These are phyloP conservation scores for Bryum argenteum DNA, from an alignment of 225 moss, liverwort and hornwort species.

Conservation along the genomic window DNA sequence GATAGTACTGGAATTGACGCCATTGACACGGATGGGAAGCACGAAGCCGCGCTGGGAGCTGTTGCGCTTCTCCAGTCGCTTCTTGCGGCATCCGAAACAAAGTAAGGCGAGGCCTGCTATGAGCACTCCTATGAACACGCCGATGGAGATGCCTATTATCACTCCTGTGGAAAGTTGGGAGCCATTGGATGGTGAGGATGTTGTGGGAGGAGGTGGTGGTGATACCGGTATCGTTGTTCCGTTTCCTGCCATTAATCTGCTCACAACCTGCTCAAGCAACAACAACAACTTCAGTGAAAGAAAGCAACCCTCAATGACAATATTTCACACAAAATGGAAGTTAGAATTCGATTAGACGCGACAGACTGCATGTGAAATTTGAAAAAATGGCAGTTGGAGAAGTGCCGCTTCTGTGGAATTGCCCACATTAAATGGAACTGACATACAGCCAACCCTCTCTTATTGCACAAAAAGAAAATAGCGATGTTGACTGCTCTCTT, in stretches of 20 bases:
- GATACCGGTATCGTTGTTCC: conserved; percentile 17
- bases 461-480: no score
- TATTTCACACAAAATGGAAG: no score
- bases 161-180: conserved; percentile 71
- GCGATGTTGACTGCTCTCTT: no score
- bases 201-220: conserved; percentile 8
- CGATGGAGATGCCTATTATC: conserved; percentile 84
- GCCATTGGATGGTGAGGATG: conserved; percentile 31
- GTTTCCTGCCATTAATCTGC: conserved; percentile 45
- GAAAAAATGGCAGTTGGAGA: no score
- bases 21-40: conserved; percentile 90
- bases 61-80: conserved; percentile 43
- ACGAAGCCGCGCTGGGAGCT: conserved; percentile 70
- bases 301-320: no score
- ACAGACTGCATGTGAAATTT: no score
- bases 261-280: conserved; percentile 27
- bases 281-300: background rate
- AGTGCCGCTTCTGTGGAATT: no score
- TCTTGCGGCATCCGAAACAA: conserved; percentile 70
- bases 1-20: conserved; percentile 78
- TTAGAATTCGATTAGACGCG: no score
- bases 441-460: no score
- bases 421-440: no score
- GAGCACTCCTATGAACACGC: conserved; percentile 73
- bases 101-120: conserved; percentile 62